Evolutionary conservation across 345 rosid species (phyloP), one percentile per base, ranked within the genome.

Genomic region (Carallia pectinifolia): DNA sequence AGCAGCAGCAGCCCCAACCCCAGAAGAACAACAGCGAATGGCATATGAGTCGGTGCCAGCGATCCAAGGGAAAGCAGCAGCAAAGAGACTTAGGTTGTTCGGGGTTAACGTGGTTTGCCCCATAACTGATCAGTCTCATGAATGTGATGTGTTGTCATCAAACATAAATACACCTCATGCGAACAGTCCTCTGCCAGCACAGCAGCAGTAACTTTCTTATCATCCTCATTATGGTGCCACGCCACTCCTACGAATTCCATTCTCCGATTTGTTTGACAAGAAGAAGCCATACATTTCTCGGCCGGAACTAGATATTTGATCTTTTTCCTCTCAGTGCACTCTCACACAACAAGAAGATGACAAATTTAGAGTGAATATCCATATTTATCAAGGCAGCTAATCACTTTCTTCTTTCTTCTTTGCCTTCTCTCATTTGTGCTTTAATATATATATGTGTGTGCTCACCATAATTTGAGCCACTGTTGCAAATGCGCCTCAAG

Each of bases 61-160:
- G 80, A 86, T 86, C 66, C 82, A 85, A 69, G 90, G 92, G 27
- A 84, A 77, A 63, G 90, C 81, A 0, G 83, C 88, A 2, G 91
- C 84, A 2, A 91, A 91, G 85, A 85, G 91, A 68, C 70, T 93
- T 55, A 86, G 98, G 76, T 85, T 93, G 68, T 93, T 93, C 50
- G 98, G 98, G 19, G 98, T 93, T 48, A 91, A 93, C 86, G 87
- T 93, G 97, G 98, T 91, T 53, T 91, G 94, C 78, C 87, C 87
- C 48, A 69, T 80, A 15, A 59, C 78, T 6, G 87, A 23, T 23
- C 23, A 74, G 36, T 34, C 72, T 29, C 78, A 61, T 12, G 54
- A 70, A 17, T 59, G 73, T 58, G 80, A 70, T 31, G 67, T 70
- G 38, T 50, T 84, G 47, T 58, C 84, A 9, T 76, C 87, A 53